phyloP scores from a whole-genome alignment of 2,329 filamentous ascomycete species.

The Gaeumannomyces tritici region DNA sequence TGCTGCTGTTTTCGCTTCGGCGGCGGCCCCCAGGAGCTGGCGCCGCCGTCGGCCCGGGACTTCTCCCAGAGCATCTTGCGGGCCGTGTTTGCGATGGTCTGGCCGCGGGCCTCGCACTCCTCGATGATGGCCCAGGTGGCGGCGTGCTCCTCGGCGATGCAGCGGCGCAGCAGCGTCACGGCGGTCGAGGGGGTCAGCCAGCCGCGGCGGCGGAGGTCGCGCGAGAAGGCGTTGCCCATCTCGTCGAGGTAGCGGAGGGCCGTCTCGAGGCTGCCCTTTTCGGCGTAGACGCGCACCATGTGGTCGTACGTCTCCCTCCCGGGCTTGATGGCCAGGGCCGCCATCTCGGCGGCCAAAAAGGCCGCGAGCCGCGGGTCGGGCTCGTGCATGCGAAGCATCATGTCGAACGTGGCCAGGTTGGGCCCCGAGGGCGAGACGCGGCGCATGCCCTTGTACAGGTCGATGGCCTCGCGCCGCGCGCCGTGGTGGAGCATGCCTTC shows the following conservation, averaged over 20 bases:
- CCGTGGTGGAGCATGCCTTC: constrained; percentile 19
- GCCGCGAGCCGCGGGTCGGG: constrained; percentile 16
- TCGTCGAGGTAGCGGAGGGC: not conserved
- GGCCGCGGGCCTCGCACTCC: not conserved
- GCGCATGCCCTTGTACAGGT: constrained; percentile 26
- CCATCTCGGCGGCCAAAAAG: constrained; percentile 27
- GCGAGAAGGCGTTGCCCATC: not conserved
- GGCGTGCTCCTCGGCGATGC: not conserved
- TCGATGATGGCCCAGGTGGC: not conserved
- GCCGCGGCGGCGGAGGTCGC: not conserved
- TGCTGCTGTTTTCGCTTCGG: no score
- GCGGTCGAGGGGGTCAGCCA: not conserved
- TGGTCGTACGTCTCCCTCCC: constrained; percentile 18
- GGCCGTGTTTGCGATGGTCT: not conserved
- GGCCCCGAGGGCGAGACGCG: constrained; percentile 24
- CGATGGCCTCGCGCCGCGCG: constrained; percentile 15
- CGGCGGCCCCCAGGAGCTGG: not conserved
- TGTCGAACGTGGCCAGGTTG: constrained; percentile 23
- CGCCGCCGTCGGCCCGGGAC: not conserved
- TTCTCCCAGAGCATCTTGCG: not conserved
- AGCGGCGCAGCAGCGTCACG: not conserved
- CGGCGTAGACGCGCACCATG: constrained; percentile 20
- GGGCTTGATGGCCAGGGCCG: constrained; percentile 21
- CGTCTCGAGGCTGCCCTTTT: not conserved
- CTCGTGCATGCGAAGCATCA: constrained; percentile 19